Evolutionary conservation across 495 filamentous ascomycete genomes (phyloP).

Genomic region (Penicillium daleae): DNA sequence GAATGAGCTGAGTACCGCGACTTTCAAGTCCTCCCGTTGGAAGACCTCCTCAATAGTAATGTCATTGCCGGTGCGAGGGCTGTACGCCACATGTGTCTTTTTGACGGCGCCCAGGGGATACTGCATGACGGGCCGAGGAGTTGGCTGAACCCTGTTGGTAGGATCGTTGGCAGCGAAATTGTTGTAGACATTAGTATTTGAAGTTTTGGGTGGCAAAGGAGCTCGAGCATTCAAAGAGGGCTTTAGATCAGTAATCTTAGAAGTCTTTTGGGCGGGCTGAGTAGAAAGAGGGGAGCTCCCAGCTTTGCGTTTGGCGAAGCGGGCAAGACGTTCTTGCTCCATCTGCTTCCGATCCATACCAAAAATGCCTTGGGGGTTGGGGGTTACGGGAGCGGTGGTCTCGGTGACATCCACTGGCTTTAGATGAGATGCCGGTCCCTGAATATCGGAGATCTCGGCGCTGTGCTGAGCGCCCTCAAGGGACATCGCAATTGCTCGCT

Average conservation of each 20-base stretch:
- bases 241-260: not conserved
- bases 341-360: constrained; percentile 77
- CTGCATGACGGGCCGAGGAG: constrained; percentile 42
- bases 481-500: constrained; percentile 57
- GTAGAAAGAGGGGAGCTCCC: not conserved
- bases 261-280: constrained; percentile 11
- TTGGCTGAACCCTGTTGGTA: constrained; percentile 16
- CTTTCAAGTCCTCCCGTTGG: constrained; percentile 66
- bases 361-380: constrained; percentile 32
- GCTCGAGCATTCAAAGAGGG: not conserved
- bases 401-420: not conserved
- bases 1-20: constrained; percentile 85
- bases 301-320: constrained; percentile 59
- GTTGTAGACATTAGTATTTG: constrained; percentile 2
- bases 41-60: constrained; percentile 92
- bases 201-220: not conserved
- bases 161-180: constrained; percentile 6
- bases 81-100: constrained; percentile 73
- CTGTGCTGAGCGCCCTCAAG: constrained; percentile 21
- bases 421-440: not conserved
- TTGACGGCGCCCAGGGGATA: constrained; percentile 78
- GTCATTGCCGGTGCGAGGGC: constrained; percentile 62
- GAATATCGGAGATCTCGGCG: not conserved
- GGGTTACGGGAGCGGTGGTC: not conserved
- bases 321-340: constrained; percentile 82